phyloP scores from a whole-genome alignment of 352 stramenopile species.

The Pseudoperonospora humuli region DNA sequence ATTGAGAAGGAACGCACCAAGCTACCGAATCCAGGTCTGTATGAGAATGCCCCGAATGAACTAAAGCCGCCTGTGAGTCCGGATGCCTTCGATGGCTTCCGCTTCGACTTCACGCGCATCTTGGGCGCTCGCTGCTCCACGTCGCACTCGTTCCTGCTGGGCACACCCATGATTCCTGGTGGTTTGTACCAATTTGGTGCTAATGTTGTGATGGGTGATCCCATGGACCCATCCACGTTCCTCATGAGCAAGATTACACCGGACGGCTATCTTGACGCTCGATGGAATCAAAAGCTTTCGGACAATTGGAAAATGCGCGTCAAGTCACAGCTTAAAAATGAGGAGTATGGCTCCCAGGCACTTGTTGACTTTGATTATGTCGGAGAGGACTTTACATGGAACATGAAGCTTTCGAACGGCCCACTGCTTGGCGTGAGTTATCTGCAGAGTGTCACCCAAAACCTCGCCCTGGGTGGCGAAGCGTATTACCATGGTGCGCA shows the following conservation, averaged over 20 bases:
- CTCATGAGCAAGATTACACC: conserved; percentile 84
- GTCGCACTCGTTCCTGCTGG: conserved; percentile 77
- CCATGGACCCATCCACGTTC: conserved; percentile 74
- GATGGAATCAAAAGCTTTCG: conserved; percentile 77
- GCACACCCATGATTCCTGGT: conserved; percentile 76
- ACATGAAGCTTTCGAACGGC: conserved; percentile 87
- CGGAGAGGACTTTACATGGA: conserved; percentile 82
- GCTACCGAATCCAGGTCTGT: conserved; percentile 74
- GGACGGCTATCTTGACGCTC: conserved; percentile 76
- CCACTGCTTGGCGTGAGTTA: conserved; percentile 80
- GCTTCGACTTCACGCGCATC: conserved; percentile 83
- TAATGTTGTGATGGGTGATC: conserved; percentile 71
- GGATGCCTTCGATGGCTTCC: conserved; percentile 81
- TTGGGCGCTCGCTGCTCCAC: conserved; percentile 74
- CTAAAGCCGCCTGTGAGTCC: conserved; percentile 72
- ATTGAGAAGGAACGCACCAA: conserved; percentile 69
- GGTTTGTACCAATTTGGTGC: conserved; percentile 82
- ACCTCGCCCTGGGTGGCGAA: conserved; percentile 72
- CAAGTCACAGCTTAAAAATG: conserved; percentile 78
- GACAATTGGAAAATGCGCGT: conserved; percentile 76
- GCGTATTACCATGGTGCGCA: conserved; percentile 88
- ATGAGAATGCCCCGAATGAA: conserved; percentile 81
- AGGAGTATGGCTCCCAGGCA: conserved; percentile 70
- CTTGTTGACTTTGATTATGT: conserved; percentile 79
- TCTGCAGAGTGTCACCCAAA: conserved; percentile 79